Conservation (phyloP, 768 basidiomycete genomes). For the Termitomyces sp. region DNA sequence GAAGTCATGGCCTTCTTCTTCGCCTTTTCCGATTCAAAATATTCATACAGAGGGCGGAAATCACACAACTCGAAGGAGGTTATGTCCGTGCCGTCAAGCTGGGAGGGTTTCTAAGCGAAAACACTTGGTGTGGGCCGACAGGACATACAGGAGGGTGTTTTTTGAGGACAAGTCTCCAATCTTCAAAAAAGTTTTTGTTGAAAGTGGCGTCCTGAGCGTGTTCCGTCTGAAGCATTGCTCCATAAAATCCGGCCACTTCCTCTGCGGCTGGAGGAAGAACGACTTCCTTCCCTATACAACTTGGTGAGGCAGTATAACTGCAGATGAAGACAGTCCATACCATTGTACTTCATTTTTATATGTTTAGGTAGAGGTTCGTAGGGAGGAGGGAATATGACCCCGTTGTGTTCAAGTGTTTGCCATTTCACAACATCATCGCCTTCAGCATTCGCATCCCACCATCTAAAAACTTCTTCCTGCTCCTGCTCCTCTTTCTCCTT, state of each 20-base stretch:
- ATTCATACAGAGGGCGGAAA: constrained; percentile 90
- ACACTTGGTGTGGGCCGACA: constrained; percentile 3
- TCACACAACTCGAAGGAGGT: constrained; percentile 78
- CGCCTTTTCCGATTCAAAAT: constrained; percentile 89
- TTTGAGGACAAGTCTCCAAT: constrained; percentile 76
- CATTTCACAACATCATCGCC: constrained; percentile 83
- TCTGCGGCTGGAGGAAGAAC: constrained; percentile 82
- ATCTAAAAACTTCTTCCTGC: constrained; percentile 68
- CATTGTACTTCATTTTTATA: constrained; percentile 95
- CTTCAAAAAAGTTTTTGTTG: constrained; percentile 93
- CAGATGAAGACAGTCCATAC: constrained; percentile 36
- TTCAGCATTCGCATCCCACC: constrained; percentile 81
- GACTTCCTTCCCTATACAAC: constrained; percentile 60
- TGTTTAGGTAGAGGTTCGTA: constrained; percentile 79
- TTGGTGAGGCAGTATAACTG: constrained; percentile 5
- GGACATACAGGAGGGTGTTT: constrained; percentile 75
- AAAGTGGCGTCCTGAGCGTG: constrained; percentile 87
- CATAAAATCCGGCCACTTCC: constrained; percentile 97
- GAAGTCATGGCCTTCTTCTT: constrained; percentile 84
- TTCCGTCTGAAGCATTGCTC: constrained; percentile 85
- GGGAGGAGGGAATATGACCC: constrained; percentile 93
- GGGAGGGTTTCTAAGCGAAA: constrained; percentile 7
- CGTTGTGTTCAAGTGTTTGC: constrained; percentile 92
- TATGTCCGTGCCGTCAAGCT: constrained; percentile 76
- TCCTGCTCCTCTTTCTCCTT: constrained; percentile 66